Conservation (phyloP, 306 rosid genomes). For the Gastrolobium bilobum region DNA sequence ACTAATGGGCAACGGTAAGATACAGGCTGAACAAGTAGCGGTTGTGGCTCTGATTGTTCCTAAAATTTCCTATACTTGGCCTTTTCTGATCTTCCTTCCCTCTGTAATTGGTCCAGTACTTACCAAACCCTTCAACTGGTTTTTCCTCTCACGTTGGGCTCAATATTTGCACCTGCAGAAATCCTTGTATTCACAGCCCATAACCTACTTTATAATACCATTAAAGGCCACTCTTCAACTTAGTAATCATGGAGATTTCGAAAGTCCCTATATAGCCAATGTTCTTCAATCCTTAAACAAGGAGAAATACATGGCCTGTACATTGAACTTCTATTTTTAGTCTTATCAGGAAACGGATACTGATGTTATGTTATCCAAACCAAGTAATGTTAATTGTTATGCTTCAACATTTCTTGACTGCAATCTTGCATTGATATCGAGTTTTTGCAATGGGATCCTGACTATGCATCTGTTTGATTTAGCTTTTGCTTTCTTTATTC, state of each 20-base stretch:
- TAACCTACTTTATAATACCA: not conserved
- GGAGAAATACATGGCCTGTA: too few species aligned
- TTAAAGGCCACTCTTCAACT: not conserved
- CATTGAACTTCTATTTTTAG: too few species aligned
- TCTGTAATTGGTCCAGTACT: not conserved
- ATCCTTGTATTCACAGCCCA: not conserved
- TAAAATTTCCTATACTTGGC: conserved; percentile 1
- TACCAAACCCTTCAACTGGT: conserved; percentile 8
- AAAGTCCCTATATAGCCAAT: not conserved
- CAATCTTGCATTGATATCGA: too few species aligned
- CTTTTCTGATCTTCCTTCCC: conserved; percentile 5
- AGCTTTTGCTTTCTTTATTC: too few species aligned
- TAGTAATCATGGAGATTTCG: not conserved
- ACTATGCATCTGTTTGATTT: too few species aligned
- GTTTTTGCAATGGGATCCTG: too few species aligned
- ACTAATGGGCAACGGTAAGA: conserved; percentile 7
- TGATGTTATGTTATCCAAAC: too few species aligned
- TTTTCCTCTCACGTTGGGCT: not conserved
- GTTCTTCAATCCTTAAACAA: not conserved
- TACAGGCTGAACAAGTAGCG: not conserved
- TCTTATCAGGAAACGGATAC: too few species aligned
- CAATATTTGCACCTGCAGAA: not conserved
- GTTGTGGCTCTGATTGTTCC: not conserved
- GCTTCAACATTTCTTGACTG: too few species aligned
- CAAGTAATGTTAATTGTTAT: too few species aligned